Base-by-base conservation (phyloP, 495 filamentous ascomycete genomes). In the Tuber melanosporum region DNA sequence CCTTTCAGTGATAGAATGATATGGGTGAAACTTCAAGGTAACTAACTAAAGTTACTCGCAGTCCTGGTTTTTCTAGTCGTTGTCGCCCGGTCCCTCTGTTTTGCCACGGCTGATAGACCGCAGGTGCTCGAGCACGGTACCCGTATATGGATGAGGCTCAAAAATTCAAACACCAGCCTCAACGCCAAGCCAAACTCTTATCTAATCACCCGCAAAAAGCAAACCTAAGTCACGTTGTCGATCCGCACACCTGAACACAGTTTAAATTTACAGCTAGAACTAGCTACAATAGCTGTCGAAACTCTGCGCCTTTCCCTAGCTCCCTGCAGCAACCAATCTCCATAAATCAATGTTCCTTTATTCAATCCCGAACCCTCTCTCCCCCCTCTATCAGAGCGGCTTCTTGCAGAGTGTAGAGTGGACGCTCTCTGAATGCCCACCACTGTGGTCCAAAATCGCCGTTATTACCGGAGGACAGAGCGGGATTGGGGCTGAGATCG, bases 391-490 rank as follows among this genome's bases (percentile, higher is more conserved):
- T 26, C 78, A 73, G 20, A 71, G 70, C 5, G 77, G 77, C 3
- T n/a, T 80, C 32, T 47, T 80, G 73, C 78, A 79, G 42, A 73
- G 70, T 5, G 73, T 71, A 17, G 73, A 76, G 46, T 80, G 73
- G 73, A 62, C 20, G 19, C 52, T 80, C 57, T 43, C 52, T 57
- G 32, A 45, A 32, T 79, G 78, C 26, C 85, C 86, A 0, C 71
- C 76, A 4, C 77, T 87, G n/a, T 79, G 82, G 15, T 79, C 77
- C 19, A 84, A 85, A 73, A 79, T 85, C 39, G 84, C 85, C 8
- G 79, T 87, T n/a, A 82, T 87, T 20, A 87, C 86, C 14, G 86
- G 86, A 36, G 86, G 86, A 4, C 82, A 84, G 70, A 81, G 81
- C 46, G 86, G 86, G 8, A 85, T 87, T 44, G 86, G 86, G 26